These are phyloP conservation scores for Aquilaria sinensis DNA, from an alignment of 345 rosid species.

Conservation along the genomic window DNA sequence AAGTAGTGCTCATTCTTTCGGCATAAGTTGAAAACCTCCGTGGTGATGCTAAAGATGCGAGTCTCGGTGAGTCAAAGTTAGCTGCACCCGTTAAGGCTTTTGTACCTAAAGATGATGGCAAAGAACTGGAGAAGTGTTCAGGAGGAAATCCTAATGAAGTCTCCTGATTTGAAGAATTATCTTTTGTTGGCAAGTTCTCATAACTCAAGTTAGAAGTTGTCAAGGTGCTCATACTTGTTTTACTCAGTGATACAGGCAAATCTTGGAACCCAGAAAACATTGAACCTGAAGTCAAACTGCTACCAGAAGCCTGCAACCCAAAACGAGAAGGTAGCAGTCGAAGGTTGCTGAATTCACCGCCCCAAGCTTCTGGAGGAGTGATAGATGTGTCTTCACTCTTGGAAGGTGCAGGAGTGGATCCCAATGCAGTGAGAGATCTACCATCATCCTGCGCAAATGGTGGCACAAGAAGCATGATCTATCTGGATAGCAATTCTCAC, in stretches of 20 bases:
- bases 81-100: slow-evolving; percentile 40
- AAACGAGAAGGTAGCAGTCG: slow-evolving; percentile 63
- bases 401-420: slow-evolving; percentile 58
- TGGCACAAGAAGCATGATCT: slow-evolving; percentile 1
- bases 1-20: slow-evolving; percentile 80
- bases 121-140: slow-evolving; percentile 50
- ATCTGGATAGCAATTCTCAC: background rate
- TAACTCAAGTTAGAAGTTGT: slow-evolving; percentile 30
- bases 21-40: slow-evolving; percentile 72
- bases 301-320: slow-evolving; percentile 42
- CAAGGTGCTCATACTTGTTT: slow-evolving; percentile 35
- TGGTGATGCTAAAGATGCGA: slow-evolving; percentile 42
- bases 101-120: slow-evolving; percentile 38
- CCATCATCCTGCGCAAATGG: slow-evolving; percentile 51
- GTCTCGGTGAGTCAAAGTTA: slow-evolving; percentile 45
- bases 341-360: slow-evolving; percentile 60
- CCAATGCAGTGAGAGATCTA: slow-evolving; percentile 32
- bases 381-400: slow-evolving; percentile 69
- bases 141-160: slow-evolving; percentile 38
- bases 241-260: slow-evolving; percentile 45
- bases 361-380: slow-evolving; percentile 99
- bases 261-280: slow-evolving; percentile 65
- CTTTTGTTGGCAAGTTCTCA: slow-evolving; percentile 45
- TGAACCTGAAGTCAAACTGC: slow-evolving; percentile 54
- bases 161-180: slow-evolving; percentile 44